Percentiles rank a stretch among this genome's conserved stretches.
Conservation (phyloP, 139 green algal species). For the Deuterostichococcus epilithicus region DNA sequence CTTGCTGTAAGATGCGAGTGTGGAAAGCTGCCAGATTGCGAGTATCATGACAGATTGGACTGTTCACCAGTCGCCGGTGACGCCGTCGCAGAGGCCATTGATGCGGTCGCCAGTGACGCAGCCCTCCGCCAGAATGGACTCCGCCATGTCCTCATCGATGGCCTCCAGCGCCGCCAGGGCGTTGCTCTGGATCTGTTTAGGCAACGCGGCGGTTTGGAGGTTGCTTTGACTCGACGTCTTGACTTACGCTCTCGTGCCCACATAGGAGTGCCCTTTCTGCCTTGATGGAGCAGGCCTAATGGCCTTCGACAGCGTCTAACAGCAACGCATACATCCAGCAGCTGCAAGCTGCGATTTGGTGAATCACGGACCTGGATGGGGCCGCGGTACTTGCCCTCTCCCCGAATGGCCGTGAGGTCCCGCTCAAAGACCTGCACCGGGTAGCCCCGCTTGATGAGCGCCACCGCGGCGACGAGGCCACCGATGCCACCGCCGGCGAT, state of each 20-base stretch:
- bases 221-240: neutral
- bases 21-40: neutral
- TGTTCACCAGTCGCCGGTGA: conserved; percentile 83
- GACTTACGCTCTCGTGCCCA: neutral
- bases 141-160: conserved; percentile 65
- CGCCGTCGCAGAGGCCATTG: conserved; percentile 86
- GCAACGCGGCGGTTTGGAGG: neutral
- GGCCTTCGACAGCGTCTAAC: neutral
- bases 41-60: neutral
- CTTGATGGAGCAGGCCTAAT: no score
- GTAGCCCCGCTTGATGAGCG: conserved; percentile 78
- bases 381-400: conserved; percentile 90
- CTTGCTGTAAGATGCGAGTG: neutral
- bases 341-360: neutral
- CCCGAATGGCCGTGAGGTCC: conserved; percentile 88
- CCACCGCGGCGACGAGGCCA: conserved; percentile 83
- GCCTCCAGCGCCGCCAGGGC: conserved; percentile 83
- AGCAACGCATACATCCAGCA: neutral
- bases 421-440: conserved; percentile 81
- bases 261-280: neutral
- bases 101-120: conserved; percentile 88
- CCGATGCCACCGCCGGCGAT: conserved; percentile 60
- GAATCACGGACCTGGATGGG: conserved; percentile 81
- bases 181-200: conserved; percentile 80
- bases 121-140: conserved; percentile 62